phyloP scores from a whole-genome alignment of 768 basidiomycete genomes.

The Tulasnella calospora region DNA sequence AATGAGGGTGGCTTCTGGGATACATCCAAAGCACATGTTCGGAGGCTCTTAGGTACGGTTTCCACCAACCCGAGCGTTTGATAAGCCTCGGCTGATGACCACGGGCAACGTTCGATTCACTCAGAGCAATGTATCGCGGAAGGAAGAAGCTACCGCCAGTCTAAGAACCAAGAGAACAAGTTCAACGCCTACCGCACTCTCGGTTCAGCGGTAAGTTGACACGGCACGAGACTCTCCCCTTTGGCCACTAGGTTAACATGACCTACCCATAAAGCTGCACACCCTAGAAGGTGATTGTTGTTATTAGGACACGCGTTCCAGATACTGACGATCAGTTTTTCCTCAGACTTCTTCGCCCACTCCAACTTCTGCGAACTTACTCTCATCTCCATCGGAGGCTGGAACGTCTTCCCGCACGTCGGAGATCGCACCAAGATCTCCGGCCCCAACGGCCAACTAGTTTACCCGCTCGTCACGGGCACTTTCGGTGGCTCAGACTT shows the following conservation, averaged over 20 bases:
- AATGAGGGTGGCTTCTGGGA: conserved; percentile 77
- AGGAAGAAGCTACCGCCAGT: conserved; percentile 57
- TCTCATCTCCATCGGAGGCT: conserved; percentile 67
- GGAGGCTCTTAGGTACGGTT: conserved; percentile 55
- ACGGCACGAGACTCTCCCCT: neutral
- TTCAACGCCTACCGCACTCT: conserved; percentile 79
- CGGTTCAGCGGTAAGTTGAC: conserved; percentile 47
- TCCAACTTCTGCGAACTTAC: conserved; percentile 71
- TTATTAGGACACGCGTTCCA: neutral
- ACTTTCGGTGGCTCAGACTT: conserved; percentile 78
- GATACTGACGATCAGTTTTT: neutral
- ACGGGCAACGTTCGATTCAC: neutral
- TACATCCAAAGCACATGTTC: conserved; percentile 73
- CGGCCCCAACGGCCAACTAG: conserved; percentile 66
- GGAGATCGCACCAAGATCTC: conserved; percentile 61
- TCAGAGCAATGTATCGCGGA: conserved; percentile 65
- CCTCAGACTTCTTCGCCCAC: conserved; percentile 28
- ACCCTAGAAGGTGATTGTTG: conserved; percentile 18
- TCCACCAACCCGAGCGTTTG: neutral
- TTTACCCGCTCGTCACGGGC: conserved; percentile 78
- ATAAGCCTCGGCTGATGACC: neutral
- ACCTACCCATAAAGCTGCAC: conserved; percentile 10
- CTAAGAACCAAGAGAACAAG: conserved; percentile 56
- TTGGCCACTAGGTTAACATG: neutral
- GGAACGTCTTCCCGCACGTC: conserved; percentile 78